A percentile compares a stretch with the other conserved stretches of the same genome.
These are phyloP conservation scores for Lophiostoma macrostomum DNA, from an alignment of 495 filamentous ascomycete species.

Conservation along the genomic window DNA sequence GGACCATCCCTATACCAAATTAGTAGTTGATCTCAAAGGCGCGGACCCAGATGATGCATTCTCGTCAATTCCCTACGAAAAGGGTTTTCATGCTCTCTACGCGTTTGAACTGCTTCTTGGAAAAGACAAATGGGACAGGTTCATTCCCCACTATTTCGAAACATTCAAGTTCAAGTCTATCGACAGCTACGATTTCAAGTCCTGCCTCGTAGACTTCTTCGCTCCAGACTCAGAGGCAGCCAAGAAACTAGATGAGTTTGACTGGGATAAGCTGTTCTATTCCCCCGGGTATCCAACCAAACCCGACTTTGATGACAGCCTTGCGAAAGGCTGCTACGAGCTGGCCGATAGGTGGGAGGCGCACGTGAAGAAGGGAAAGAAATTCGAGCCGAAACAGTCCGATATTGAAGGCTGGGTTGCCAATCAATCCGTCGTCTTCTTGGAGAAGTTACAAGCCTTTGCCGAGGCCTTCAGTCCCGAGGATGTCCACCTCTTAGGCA, in stretches of 20 bases:
- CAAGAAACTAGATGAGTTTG: slow-evolving; percentile 59
- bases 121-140: slow-evolving; percentile 82
- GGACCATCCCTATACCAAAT: slow-evolving; percentile 87
- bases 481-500: slow-evolving; percentile 64
- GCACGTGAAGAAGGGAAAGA: slow-evolving; percentile 36
- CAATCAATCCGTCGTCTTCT: slow-evolving; percentile 86
- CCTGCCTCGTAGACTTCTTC: slow-evolving; percentile 83
- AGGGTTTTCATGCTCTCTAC: slow-evolving; percentile 77
- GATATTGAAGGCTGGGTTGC: slow-evolving; percentile 73
- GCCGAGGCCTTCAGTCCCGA: slow-evolving; percentile 57
- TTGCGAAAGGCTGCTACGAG: slow-evolving; percentile 80
- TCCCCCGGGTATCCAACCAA: slow-evolving; percentile 81
- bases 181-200: slow-evolving; percentile 89
- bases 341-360: slow-evolving; percentile 77
- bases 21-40: slow-evolving; percentile 80
- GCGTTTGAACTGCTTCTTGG: slow-evolving; percentile 81
- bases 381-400: slow-evolving; percentile 61
- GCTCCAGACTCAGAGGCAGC: slow-evolving; percentile 60
- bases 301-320: slow-evolving; percentile 82
- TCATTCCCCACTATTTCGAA: slow-evolving; percentile 68
- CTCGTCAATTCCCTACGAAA: slow-evolving; percentile 78
- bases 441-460: slow-evolving; percentile 70
- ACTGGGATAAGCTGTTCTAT: slow-evolving; percentile 90
- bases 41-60: slow-evolving; percentile 96
- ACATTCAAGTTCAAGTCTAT: slow-evolving; percentile 60